Base-by-base conservation (phyloP, 768 basidiomycete genomes). In the Lentinula aciculospora region DNA sequence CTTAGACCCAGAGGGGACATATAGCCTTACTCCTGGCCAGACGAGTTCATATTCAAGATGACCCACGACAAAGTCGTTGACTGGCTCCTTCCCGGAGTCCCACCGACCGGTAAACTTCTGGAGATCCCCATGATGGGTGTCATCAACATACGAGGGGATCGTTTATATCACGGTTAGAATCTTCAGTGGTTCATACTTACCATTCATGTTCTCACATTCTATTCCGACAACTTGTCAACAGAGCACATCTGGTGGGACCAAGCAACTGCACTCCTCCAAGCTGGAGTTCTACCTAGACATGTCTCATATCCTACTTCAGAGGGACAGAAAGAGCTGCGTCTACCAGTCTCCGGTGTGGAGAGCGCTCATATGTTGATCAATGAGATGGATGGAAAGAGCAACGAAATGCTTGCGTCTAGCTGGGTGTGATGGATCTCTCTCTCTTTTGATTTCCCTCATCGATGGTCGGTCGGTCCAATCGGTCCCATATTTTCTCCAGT, bases 101-200 rank as follows among this genome's bases (percentile, higher is more conserved):
- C 81, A 3, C 74, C 81, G 0, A 81, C 78, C 1, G 76, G 76
- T 13, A 78, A 74, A 63, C 74, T 75, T 42, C 60, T 84, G 9
- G 58, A 71, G 1, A 73, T 84, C 49, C 81, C 82, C 2, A 79
- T 82, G 76, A 68, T 81, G 23, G 79, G 77, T 10, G 76, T 84
- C n/a, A 78, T 84, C 36, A 81, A 78, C 59, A 71, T 84, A 50
- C 73, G 74, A 19, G 74, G 74, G 0, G 73, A 74, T 57, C 56
- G 69, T 8, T 61, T 67, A 13, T 68, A 67, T 55, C 65, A 68
- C 40, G 67, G 67, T 65, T 53, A 31, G 61, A 40, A 21, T 50
- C 10, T 48, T 13, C 13, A 19, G 12, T 8, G 12, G 3, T 21
- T 44, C 19, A n/a, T n/a, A n/a, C n/a, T n/a, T 10, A 7, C 10